Base-by-base conservation (phyloP, 2,329 filamentous ascomycete genomes). In the Aspergillus fischeri region DNA sequence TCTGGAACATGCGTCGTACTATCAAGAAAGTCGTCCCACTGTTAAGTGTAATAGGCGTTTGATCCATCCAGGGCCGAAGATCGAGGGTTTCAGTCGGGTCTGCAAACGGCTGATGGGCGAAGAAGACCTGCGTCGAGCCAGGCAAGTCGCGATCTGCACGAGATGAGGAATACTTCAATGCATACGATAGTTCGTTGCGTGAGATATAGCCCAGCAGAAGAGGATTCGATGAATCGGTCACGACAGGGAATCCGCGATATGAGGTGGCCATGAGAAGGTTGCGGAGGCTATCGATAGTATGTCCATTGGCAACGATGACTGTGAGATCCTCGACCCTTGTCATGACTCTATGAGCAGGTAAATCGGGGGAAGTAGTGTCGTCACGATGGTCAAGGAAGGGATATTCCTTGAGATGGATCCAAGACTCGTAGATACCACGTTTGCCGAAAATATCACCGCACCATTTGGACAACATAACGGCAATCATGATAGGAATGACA, bases 401-500 rank as follows among this genome's bases (percentile, higher is more conserved):
- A 71, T 97, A 99, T 64, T 90, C 91, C 69, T 95, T 94, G 76
- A 97, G 88, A 65, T 92, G 89, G 69, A 99, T 99, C 94, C 94
- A 99, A 54, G 89, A 89, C 73, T 99, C 94, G 78, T 99, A 99
- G 74, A 99, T 97, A 63, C 94, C 92, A 51, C 89, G 86, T 55
- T 91, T 90, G 27, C 91, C 92, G 73, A 99, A 92, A 51, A 92
- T 93, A 73, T 99, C 94, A 68, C 92, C 94, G 27, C 96, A 91
- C 94, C 94, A 99, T 78, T 99, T 99, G 61, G 90, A 90, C 48
- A 97, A 83, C 92, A 99, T 96, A 69, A 99, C 94, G 47, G 92
- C 92, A 62, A 99, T 90, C 94, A 99, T 99, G 74, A 97, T 99
- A 54, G 94, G 94, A 7, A 99, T 85, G 51, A 99, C 93, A 70